Evolutionary conservation across 768 basidiomycete species (phyloP).

Genomic region (Cyclocybe aegerita): DNA sequence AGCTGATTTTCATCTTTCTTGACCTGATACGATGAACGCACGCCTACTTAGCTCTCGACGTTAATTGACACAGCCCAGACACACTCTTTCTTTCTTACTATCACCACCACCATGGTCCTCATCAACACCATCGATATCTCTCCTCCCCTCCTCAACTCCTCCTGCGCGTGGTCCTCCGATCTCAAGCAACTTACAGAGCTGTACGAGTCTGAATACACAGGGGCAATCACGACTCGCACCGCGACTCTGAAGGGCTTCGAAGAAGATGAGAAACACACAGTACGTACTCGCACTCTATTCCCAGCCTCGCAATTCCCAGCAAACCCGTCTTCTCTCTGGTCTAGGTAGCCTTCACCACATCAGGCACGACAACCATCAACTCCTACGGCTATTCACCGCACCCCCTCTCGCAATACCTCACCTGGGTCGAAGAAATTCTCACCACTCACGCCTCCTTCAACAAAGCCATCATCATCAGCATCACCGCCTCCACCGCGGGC

Average conservation of each 20-base stretch:
- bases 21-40: background rate
- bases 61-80: background rate
- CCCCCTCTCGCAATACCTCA: slow-evolving; percentile 63
- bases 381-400: slow-evolving; percentile 88
- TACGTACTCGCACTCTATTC: slow-evolving; percentile 27
- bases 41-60: no score
- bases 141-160: slow-evolving; percentile 74
- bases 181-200: slow-evolving; percentile 60
- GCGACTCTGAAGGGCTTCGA: slow-evolving; percentile 67
- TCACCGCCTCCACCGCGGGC: slow-evolving; percentile 59
- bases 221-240: slow-evolving; percentile 82
- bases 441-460: slow-evolving; percentile 24
- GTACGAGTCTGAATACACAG: slow-evolving; percentile 66
- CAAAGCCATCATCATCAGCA: slow-evolving; percentile 75
- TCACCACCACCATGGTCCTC: slow-evolving; percentile 45
- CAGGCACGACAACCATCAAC: slow-evolving; percentile 64
- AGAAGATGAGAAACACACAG: slow-evolving; percentile 65
- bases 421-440: slow-evolving; percentile 59
- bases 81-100: background rate
- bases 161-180: slow-evolving; percentile 82
- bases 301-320: slow-evolving; percentile 4
- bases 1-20: background rate
- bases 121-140: slow-evolving; percentile 55
- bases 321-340: background rate
- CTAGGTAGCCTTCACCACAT: slow-evolving; percentile 61